Evolutionary conservation across 257 asterid genomes (phyloP), one percentile per base, ranked within the genome.

Genomic region (Anisodus acutangulus): DNA sequence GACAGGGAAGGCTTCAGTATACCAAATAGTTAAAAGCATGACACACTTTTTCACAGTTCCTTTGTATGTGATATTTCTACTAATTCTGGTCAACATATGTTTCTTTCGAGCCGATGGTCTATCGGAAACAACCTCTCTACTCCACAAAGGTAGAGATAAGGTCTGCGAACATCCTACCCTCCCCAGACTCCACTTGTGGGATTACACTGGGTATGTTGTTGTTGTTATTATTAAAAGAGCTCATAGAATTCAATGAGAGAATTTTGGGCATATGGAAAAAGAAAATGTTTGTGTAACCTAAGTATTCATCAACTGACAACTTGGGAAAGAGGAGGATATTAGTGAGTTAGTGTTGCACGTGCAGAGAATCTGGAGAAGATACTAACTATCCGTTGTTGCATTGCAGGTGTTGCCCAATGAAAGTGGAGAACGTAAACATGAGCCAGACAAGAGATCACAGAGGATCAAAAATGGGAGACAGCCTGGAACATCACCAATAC

Each of bases 381-480:
- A 31, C 35, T 31, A 31, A 31, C 35, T 31, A 31, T 31, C 35
- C 35, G 35, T 31, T 31, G 35, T 31, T 31, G 35, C 35, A 31
- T 31, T 31, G 35, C 35, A 31, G 41, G 81, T 13, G 26, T 53
- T 35, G 53, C 59, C 10, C 64, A 53, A 31, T 8, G 47, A 17
- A 51, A 53, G 26, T 8, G 19, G 81, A 31, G 35, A 31, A 1
- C 35, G 26, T 31, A 31, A 31, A 12, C 81, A 12, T 9, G 9
- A 53, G 64, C 26, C 53, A 78, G 64, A 53, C 63, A 51, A 53
- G 9, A 13, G 15, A 26, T 22, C 19, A 78, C 22, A 51, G n/a
- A 76, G 47, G 81, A 76, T 76, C 47, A 53, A 76, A 31, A 31
- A 8, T 19, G 63, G 22, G 64, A 78, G 81, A 78, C 45, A 78